Evolutionary conservation across 768 basidiomycete genomes (phyloP).

Genomic region (Trametes punicea): DNA sequence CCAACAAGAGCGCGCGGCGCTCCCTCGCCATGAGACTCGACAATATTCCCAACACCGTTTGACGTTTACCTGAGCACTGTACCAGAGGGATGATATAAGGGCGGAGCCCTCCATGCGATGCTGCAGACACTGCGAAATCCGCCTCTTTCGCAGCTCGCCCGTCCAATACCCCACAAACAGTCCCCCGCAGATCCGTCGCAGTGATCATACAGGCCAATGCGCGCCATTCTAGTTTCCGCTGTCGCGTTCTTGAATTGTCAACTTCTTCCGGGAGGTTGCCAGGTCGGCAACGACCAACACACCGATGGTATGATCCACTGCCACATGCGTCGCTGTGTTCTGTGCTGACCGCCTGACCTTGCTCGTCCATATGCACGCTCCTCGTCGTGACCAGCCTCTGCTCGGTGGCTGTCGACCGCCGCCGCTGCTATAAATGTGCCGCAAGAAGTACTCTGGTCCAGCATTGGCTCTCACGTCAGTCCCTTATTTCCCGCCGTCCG

Average conservation of each 20-base stretch:
- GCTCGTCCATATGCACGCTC: background rate
- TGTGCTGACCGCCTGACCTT: conserved; percentile 13
- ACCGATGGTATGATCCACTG: background rate
- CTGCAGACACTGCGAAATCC: too few species aligned
- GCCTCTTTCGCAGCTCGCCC: too few species aligned
- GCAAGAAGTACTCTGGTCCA: background rate
- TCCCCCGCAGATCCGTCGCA: background rate
- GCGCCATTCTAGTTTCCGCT: background rate
- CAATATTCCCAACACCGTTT: too few species aligned
- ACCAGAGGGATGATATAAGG: too few species aligned
- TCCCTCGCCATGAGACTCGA: too few species aligned
- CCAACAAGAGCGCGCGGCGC: too few species aligned
- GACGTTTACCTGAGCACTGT: too few species aligned
- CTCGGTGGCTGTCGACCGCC: background rate
- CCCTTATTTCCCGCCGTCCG: background rate
- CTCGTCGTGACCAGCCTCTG: background rate
- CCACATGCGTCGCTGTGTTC: conserved; percentile 1
- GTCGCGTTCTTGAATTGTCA: background rate
- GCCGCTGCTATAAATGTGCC: conserved; percentile 14
- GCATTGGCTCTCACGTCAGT: background rate
- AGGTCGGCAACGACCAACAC: too few species aligned
- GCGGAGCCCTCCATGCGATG: too few species aligned
- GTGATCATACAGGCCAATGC: background rate
- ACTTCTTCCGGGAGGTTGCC: background rate
- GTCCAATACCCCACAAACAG: too few species aligned